Percentiles rank a stretch among this genome's conserved stretches.
phyloP scores from a whole-genome alignment of 2,329 filamentous ascomycete genomes.

The Fusarium albosuccineum region DNA sequence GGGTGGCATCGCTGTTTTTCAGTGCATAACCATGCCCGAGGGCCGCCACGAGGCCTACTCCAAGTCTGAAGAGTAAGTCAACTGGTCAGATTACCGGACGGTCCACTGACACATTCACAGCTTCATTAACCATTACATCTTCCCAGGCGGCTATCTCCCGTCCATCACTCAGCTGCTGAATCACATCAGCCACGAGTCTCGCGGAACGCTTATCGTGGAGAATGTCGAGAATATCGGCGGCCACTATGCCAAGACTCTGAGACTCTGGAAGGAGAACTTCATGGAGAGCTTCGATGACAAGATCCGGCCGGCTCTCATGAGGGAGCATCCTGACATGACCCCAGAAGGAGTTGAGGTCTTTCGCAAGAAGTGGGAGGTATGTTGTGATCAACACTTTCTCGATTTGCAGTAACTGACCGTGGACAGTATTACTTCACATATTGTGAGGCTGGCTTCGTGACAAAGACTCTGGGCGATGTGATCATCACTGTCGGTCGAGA shows the following conservation, averaged over 20 bases:
- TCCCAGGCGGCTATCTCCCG: slow-evolving; percentile 80
- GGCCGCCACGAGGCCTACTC: slow-evolving; percentile 74
- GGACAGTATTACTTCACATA: slow-evolving; percentile 80
- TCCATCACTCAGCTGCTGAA: slow-evolving; percentile 68
- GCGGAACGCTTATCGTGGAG: slow-evolving; percentile 74
- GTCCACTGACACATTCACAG: slow-evolving; percentile 44
- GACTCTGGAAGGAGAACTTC: slow-evolving; percentile 77
- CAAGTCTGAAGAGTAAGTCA: slow-evolving; percentile 70
- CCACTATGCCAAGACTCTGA: slow-evolving; percentile 77
- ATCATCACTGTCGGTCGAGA: slow-evolving; percentile 78
- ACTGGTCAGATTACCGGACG: not conserved
- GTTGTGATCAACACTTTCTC: slow-evolving; percentile 35
- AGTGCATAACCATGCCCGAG: slow-evolving; percentile 84
- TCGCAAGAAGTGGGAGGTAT: slow-evolving; percentile 77
- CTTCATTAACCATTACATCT: slow-evolving; percentile 83
- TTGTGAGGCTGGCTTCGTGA: slow-evolving; percentile 79
- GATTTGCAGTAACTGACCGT: slow-evolving; percentile 24
- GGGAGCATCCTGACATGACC: slow-evolving; percentile 69
- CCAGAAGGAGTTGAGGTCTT: slow-evolving; percentile 76
- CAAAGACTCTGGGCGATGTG: slow-evolving; percentile 78
- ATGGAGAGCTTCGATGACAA: slow-evolving; percentile 69
- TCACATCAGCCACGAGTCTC: slow-evolving; percentile 71
- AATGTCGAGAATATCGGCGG: slow-evolving; percentile 79
- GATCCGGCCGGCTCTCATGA: slow-evolving; percentile 71
- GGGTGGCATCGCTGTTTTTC: slow-evolving; percentile 77